A percentile compares a stretch with the other conserved stretches of the same genome.
Conservation (phyloP, 2,329 filamentous ascomycete genomes). For the Elsinoe perseae region DNA sequence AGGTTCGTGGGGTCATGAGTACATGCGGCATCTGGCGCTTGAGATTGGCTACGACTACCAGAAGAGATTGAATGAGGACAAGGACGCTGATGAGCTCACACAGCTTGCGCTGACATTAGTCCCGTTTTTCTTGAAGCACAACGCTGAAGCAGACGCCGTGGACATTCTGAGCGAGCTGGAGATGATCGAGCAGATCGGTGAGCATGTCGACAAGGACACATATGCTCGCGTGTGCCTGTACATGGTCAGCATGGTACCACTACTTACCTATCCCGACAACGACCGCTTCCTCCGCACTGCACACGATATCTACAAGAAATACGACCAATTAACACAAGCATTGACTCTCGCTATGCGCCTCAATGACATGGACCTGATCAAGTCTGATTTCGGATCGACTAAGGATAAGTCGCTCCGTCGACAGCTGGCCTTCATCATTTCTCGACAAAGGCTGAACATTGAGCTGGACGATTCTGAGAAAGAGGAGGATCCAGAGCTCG, state of each 20-base stretch:
- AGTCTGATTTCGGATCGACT: slow-evolving; percentile 70
- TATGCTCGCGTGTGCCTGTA: slow-evolving; percentile 91
- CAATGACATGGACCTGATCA: slow-evolving; percentile 73
- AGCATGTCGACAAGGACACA: slow-evolving; percentile 88
- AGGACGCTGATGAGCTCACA: slow-evolving; percentile 73
- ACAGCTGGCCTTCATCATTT: slow-evolving; percentile 89
- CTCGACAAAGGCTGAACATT: slow-evolving; percentile 80
- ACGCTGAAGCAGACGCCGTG: slow-evolving; percentile 95
- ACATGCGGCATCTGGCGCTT: slow-evolving; percentile 87
- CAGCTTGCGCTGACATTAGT: slow-evolving; percentile 78
- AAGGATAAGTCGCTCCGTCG: slow-evolving; percentile 77
- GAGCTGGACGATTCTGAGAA: slow-evolving; percentile 55
- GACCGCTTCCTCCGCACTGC: slow-evolving; percentile 89
- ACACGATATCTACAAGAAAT: slow-evolving; percentile 86
- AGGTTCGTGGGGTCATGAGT: slow-evolving; percentile 96
- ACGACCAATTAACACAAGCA: slow-evolving; percentile 87
- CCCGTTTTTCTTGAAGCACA: slow-evolving; percentile 92
- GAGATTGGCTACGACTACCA: slow-evolving; percentile 94
- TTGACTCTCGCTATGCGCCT: slow-evolving; percentile 90
- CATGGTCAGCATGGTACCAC: slow-evolving; percentile 97
- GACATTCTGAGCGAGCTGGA: slow-evolving; percentile 95
- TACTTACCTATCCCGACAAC: slow-evolving; percentile 96
- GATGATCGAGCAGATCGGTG: slow-evolving; percentile 85
- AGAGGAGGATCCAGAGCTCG: slow-evolving; percentile 65
- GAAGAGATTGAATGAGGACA: slow-evolving; percentile 77